Conservation (phyloP, 108 stramenopile species). For the Skeletonema tropicum region DNA sequence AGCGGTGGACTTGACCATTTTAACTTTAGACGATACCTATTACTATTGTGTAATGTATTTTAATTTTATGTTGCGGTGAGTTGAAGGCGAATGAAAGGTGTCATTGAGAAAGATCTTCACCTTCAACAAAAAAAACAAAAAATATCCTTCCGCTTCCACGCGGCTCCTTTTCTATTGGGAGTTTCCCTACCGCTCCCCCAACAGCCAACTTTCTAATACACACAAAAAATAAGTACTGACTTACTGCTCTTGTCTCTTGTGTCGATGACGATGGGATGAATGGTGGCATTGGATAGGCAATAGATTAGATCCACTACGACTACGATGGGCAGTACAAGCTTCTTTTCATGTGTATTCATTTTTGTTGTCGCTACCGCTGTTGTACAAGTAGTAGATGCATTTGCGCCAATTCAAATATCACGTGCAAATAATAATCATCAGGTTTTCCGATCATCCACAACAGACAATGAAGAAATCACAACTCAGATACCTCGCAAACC, state of each 20-base stretch:
- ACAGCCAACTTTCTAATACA: neutral
- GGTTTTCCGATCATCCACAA: neutral
- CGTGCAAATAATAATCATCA: neutral
- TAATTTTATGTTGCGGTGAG: neutral
- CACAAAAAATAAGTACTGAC: too few species aligned
- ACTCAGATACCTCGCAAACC: constrained; percentile 2
- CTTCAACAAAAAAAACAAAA: too few species aligned
- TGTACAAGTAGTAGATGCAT: neutral
- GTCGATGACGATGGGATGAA: too few species aligned
- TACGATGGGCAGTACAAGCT: too few species aligned
- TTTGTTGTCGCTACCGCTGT: neutral
- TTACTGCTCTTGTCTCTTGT: too few species aligned
- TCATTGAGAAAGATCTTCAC: constrained; percentile 2
- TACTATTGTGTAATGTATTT: neutral
- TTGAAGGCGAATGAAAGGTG: neutral
- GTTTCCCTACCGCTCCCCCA: neutral
- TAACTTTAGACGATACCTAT: neutral
- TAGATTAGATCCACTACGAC: too few species aligned
- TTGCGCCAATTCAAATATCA: neutral
- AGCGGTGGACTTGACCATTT: constrained; percentile 1
- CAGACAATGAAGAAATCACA: constrained; percentile 1
- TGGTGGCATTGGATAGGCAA: too few species aligned
- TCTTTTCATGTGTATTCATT: neutral
- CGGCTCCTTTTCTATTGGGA: constrained; percentile 8
- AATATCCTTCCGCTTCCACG: neutral